A percentile compares a stretch with the other conserved stretches of the same genome.
phyloP scores from a whole-genome alignment of 345 rosid genomes.

The Eucalyptus paniculata region DNA sequence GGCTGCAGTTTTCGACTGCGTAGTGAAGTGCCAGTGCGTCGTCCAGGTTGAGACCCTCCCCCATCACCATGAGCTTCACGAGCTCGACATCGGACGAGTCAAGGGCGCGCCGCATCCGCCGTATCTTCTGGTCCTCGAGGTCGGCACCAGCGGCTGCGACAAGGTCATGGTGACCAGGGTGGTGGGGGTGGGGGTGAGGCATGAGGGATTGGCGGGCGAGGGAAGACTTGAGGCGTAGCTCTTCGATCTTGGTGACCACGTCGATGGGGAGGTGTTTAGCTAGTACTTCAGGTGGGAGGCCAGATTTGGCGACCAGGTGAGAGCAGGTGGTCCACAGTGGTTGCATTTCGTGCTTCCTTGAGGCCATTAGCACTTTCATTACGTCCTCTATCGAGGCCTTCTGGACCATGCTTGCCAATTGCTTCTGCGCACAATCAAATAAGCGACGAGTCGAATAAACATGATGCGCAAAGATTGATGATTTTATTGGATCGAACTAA shows the following conservation, averaged over 20 bases:
- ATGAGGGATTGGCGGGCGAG: slow-evolving; percentile 45
- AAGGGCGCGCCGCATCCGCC: slow-evolving; percentile 87
- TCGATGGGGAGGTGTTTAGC: slow-evolving; percentile 89
- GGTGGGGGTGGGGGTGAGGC: slow-evolving; percentile 22
- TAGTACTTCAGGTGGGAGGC: slow-evolving; percentile 83
- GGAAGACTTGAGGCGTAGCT: slow-evolving; percentile 78
- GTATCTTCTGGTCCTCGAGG: slow-evolving; percentile 88
- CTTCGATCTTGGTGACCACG: slow-evolving; percentile 88
- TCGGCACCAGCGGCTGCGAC: slow-evolving; percentile 39
- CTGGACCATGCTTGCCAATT: slow-evolving; percentile 89
- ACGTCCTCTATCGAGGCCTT: slow-evolving; percentile 97
- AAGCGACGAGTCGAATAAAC: background rate
- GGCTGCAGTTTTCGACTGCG: slow-evolving; percentile 92
- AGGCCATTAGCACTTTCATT: slow-evolving; percentile 91
- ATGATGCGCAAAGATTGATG: background rate
- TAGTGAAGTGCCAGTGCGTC: slow-evolving; percentile 92
- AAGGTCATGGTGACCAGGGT: slow-evolving; percentile 34
- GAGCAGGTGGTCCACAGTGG: slow-evolving; percentile 97
- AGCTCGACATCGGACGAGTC: slow-evolving; percentile 96
- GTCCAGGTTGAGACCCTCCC: slow-evolving; percentile 96
- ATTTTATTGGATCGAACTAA: background rate
- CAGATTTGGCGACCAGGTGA: slow-evolving; percentile 94
- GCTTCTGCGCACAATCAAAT: slow-evolving; percentile 43
- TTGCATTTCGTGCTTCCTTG: slow-evolving; percentile 96
- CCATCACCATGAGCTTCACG: slow-evolving; percentile 99